A percentile compares a stretch with the other conserved stretches of the same genome.
phyloP scores from a whole-genome alignment of 1,139 yeast species.

The Candida sp. region DNA sequence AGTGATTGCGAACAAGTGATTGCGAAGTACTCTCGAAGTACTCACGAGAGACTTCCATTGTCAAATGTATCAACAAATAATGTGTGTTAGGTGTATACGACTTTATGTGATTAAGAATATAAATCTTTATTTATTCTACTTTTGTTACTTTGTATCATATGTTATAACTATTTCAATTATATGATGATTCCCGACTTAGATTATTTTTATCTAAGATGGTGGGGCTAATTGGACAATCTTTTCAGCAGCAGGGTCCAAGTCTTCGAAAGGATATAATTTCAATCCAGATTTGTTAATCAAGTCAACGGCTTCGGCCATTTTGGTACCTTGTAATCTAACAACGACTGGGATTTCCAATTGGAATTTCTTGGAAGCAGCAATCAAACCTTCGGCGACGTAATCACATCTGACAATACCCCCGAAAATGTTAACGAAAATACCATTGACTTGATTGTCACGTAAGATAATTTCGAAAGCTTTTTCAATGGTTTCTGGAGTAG shows the following conservation, averaged over 20 bases:
- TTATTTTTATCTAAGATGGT: constrained; percentile 10
- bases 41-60: no score
- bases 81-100: background rate
- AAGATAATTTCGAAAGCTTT: constrained; percentile 94
- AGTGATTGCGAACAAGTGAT: no score
- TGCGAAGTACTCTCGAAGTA: no score
- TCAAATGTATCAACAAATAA: no score
- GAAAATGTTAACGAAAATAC: constrained; percentile 96
- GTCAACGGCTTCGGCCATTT: constrained; percentile 84
- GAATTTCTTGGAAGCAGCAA: constrained; percentile 94
- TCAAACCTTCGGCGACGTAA: constrained; percentile 96
- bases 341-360: constrained; percentile 92
- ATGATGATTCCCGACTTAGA: no score
- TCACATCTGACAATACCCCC: constrained; percentile 99
- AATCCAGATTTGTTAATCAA: constrained; percentile 87
- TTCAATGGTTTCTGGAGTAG: constrained; percentile 97
- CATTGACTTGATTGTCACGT: constrained; percentile 86
- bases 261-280: constrained; percentile 88
- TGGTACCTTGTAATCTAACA: constrained; percentile 98
- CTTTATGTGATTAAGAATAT: background rate
- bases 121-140: background rate
- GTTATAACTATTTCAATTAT: no score
- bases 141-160: background rate
- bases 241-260: constrained; percentile 97
- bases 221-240: constrained; percentile 78